Percentiles rank a stretch among this genome's conserved stretches.
These are phyloP conservation scores for Testicularia cyperi DNA, from an alignment of 1,284 basidiomycete genomes.

Conservation along the genomic window DNA sequence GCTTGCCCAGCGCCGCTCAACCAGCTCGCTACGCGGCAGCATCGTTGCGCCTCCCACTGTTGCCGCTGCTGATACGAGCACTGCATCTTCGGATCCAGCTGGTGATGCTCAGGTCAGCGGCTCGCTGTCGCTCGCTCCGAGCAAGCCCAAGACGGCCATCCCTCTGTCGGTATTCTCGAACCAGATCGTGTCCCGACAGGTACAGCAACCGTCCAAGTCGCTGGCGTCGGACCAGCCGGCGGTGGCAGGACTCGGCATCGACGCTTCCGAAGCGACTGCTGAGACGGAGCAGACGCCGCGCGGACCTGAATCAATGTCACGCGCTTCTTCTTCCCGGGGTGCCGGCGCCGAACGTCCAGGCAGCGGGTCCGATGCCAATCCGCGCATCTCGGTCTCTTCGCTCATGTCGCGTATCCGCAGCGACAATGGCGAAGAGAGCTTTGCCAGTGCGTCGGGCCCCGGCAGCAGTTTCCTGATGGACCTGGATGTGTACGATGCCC, in stretches of 20 bases:
- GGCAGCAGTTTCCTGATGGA: conserved; percentile 35
- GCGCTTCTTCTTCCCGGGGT: neutral
- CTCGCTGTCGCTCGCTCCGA: conserved; percentile 5
- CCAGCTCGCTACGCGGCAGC: too few relatives aligned
- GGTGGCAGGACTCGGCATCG: conserved; percentile 18
- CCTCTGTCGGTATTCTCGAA: conserved; percentile 8
- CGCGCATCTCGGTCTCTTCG: neutral
- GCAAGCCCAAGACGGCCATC: neutral
- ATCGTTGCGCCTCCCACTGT: too few relatives aligned
- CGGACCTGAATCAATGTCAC: neutral
- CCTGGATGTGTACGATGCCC: conserved; percentile 36
- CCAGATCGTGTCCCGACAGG: conserved; percentile 7
- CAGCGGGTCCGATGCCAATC: neutral
- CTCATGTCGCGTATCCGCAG: neutral
- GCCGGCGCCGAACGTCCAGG: neutral
- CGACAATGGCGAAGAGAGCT: neutral
- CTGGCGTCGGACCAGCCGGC: too few relatives aligned
- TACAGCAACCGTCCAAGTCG: too few relatives aligned
- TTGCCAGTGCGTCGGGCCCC: neutral
- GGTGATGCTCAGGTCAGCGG: conserved; percentile 5
- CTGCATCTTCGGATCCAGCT: too few relatives aligned
- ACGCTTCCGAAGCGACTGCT: conserved; percentile 3
- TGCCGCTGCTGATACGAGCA: too few relatives aligned
- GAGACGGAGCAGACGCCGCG: neutral
- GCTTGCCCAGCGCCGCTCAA: too few relatives aligned